Evolutionary conservation across 306 rosid species (phyloP).

Genomic region (Parietaria judaica): DNA sequence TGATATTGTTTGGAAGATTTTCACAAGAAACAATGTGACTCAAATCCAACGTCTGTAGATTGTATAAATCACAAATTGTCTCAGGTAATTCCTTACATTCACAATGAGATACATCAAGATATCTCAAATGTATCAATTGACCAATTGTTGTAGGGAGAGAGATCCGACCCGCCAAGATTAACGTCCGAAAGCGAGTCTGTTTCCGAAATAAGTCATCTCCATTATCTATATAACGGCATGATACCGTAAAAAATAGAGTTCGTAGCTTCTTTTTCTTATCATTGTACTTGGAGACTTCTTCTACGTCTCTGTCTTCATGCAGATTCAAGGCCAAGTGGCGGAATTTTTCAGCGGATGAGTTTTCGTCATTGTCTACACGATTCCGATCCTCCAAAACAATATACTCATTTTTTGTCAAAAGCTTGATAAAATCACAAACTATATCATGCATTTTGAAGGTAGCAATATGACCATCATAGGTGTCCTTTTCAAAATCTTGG

Average conservation of each 20-base stretch:
- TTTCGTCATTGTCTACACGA: neutral
- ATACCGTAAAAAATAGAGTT: neutral
- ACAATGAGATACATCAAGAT: neutral
- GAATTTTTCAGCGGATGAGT: neutral
- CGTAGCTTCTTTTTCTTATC: no score
- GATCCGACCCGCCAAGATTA: neutral
- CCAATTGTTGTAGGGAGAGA: neutral
- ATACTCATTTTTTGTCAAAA: slow-evolving; percentile 6
- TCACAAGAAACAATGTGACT: neutral
- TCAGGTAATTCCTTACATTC: neutral
- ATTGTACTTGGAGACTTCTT: no score
- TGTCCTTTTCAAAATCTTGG: slow-evolving; percentile 8
- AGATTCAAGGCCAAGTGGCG: neutral
- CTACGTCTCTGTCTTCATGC: no score
- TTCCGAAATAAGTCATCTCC: neutral
- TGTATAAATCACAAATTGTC: neutral
- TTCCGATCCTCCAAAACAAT: neutral
- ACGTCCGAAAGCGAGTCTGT: neutral
- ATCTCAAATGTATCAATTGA: neutral
- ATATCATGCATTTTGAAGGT: slow-evolving; percentile 16
- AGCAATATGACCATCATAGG: neutral
- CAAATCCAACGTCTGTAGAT: neutral
- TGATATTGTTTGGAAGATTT: neutral
- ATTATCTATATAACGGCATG: neutral
- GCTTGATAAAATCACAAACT: slow-evolving; percentile 9